A percentile compares a stretch with the other conserved stretches of the same genome.
Conservation (phyloP, 176 grass and related monocot genomes). For the Ensete glaucum region DNA sequence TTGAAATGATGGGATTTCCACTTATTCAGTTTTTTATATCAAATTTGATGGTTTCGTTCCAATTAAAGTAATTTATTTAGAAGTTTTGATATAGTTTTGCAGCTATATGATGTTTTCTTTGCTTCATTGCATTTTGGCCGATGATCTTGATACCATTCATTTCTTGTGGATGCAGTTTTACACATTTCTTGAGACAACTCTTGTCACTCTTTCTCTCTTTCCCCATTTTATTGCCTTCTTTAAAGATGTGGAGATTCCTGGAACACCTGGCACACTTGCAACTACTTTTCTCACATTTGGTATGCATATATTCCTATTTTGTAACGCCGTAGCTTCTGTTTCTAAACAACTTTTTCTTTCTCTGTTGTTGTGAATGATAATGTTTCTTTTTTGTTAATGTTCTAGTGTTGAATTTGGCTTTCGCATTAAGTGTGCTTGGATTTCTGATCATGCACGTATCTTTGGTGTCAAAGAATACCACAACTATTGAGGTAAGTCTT, state of each 20-base stretch:
- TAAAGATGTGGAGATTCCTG: conserved; percentile 70
- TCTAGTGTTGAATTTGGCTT: conserved; percentile 85
- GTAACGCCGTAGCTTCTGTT: neutral
- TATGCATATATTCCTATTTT: conserved; percentile 29
- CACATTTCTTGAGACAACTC: conserved; percentile 83
- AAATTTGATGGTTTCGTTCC: neutral
- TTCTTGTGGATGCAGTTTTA: conserved; percentile 59
- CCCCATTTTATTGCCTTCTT: conserved; percentile 95
- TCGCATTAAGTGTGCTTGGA: conserved; percentile 77
- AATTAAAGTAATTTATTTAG: neutral
- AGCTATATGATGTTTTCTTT: neutral
- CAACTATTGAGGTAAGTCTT: conserved; percentile 74
- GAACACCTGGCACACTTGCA: conserved; percentile 81
- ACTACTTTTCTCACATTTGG: conserved; percentile 93
- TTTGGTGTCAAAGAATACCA: conserved; percentile 73
- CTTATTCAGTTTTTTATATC: no score
- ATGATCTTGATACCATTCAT: conserved; percentile 5
- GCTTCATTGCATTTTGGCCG: neutral
- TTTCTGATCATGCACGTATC: conserved; percentile 95
- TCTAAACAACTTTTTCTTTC: conserved; percentile 9
- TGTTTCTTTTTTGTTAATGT: conserved; percentile 1
- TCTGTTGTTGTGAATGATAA: neutral
- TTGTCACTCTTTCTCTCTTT: conserved; percentile 77
- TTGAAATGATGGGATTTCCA: no score
- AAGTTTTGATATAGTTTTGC: neutral